Evolutionary conservation across 805 yeast genomes (phyloP).

Genomic region (Kazachstania bromeliacearum): DNA sequence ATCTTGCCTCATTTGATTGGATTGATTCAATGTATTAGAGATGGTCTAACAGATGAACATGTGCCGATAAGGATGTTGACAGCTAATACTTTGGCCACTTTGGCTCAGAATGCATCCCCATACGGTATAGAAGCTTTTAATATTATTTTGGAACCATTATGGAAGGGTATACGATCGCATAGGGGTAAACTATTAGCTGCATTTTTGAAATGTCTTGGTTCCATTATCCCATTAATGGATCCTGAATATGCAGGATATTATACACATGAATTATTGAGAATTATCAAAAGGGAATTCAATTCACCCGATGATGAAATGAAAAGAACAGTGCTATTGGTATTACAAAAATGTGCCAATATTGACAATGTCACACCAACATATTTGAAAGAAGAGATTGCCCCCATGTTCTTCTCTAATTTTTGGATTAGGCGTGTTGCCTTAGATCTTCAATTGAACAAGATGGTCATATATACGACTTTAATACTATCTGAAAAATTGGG

Average conservation of each 20-base stretch:
- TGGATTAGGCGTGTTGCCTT: conserved; percentile 81
- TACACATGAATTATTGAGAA: conserved; percentile 60
- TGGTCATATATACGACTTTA: conserved; percentile 66
- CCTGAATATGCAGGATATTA: conserved; percentile 72
- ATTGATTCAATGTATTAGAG: conserved; percentile 50
- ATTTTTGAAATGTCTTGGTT: conserved; percentile 68
- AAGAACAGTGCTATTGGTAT: conserved; percentile 55
- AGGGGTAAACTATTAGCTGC: conserved; percentile 72
- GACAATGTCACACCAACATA: conserved; percentile 46
- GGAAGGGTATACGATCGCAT: conserved; percentile 70
- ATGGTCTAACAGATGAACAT: conserved; percentile 58
- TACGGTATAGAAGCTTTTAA: conserved; percentile 89
- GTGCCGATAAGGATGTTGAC: conserved; percentile 57
- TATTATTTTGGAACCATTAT: conserved; percentile 57
- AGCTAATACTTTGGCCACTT: conserved; percentile 58
- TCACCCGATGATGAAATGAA: conserved; percentile 88
- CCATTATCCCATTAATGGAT: conserved; percentile 77
- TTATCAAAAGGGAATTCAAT: conserved; percentile 60
- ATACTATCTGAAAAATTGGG: conserved; percentile 62
- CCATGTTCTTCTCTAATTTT: conserved; percentile 56
- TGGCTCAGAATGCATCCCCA: conserved; percentile 78
- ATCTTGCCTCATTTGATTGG: conserved; percentile 64
- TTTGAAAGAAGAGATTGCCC: conserved; percentile 42
- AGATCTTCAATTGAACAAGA: conserved; percentile 45
- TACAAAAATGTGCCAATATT: conserved; percentile 56